phyloP scores from a whole-genome alignment of 306 rosid genomes.

The Arachis hypogaea region DNA sequence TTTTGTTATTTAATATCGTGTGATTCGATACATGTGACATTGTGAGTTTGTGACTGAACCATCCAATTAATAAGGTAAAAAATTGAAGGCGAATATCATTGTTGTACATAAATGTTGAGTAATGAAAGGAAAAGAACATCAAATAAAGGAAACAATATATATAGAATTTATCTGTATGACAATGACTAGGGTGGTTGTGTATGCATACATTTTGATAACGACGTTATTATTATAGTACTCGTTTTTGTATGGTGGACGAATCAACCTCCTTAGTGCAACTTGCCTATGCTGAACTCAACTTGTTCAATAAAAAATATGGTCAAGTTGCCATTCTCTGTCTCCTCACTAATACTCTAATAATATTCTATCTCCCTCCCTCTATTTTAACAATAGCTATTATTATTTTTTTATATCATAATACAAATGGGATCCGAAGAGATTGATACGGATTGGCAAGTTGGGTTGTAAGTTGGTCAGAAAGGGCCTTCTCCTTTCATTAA shows the following conservation, averaged over 20 bases:
- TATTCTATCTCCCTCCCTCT: not conserved
- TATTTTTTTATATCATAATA: not conserved
- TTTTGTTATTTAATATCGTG: too few relatives aligned
- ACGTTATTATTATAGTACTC: constrained; percentile 27
- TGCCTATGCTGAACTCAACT: constrained; percentile 44
- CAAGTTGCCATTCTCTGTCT: constrained; percentile 50
- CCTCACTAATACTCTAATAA: constrained; percentile 11
- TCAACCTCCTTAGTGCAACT: constrained; percentile 51
- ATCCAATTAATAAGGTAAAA: too few relatives aligned
- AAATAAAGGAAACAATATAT: not conserved
- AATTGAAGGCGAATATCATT: too few relatives aligned
- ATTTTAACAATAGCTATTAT: not conserved
- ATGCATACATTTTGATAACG: constrained; percentile 13
- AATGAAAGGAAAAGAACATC: not conserved
- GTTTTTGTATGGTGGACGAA: constrained; percentile 40
- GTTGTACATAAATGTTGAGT: not conserved
- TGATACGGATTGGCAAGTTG: constrained; percentile 51
- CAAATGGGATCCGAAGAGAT: constrained; percentile 1
- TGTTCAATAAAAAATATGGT: constrained; percentile 44
- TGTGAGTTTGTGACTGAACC: too few relatives aligned
- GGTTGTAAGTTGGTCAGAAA: constrained; percentile 59
- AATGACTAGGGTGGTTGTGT: not conserved
- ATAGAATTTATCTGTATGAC: not conserved
- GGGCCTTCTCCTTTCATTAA: constrained; percentile 2
- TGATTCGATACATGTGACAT: too few relatives aligned